Percentiles rank a stretch among this genome's conserved stretches.
These are phyloP conservation scores for Blastobotrys parvus DNA, from an alignment of 805 yeast genomes.

Conservation along the genomic window DNA sequence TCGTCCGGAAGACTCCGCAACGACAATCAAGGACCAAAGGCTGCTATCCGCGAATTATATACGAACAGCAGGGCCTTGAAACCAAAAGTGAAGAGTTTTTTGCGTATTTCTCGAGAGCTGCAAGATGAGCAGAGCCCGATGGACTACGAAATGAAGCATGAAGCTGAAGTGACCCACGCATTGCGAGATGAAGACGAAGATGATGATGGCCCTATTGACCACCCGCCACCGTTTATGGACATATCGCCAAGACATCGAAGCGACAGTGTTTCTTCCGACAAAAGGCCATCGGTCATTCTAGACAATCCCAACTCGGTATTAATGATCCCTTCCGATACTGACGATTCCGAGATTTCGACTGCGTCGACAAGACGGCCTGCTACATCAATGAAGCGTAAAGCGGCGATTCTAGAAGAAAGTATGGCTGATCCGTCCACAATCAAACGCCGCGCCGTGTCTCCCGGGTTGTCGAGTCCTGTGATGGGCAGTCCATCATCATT, in stretches of 20 bases:
- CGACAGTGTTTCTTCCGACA: background rate
- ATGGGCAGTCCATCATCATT: slow-evolving; percentile 11
- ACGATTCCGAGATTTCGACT: slow-evolving; percentile 13
- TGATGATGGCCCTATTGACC: background rate
- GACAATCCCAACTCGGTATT: too few relatives aligned
- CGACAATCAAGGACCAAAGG: background rate
- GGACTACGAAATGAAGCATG: slow-evolving; percentile 19
- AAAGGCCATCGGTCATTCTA: background rate
- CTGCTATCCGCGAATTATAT: slow-evolving; percentile 9
- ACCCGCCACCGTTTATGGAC: slow-evolving; percentile 1
- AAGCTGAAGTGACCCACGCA: slow-evolving; percentile 19
- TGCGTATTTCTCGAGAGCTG: slow-evolving; percentile 19
- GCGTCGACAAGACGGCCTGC: background rate
- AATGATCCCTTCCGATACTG: slow-evolving; percentile 10
- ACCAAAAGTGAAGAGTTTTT: slow-evolving; percentile 18
- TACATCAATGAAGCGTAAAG: slow-evolving; percentile 11
- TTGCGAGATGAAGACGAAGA: slow-evolving; percentile 15
- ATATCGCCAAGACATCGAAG: background rate
- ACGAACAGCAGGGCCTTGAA: slow-evolving; percentile 12
- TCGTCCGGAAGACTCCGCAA: too few relatives aligned
- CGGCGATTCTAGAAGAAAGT: slow-evolving; percentile 11
- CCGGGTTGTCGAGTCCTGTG: slow-evolving; percentile 16
- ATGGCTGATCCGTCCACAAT: slow-evolving; percentile 4
- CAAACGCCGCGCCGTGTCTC: slow-evolving; percentile 22
- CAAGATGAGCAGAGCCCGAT: slow-evolving; percentile 19